These are phyloP conservation scores for Alisma plantagoaquatica DNA, from an alignment of 106 monocot species.

Conservation along the genomic window DNA sequence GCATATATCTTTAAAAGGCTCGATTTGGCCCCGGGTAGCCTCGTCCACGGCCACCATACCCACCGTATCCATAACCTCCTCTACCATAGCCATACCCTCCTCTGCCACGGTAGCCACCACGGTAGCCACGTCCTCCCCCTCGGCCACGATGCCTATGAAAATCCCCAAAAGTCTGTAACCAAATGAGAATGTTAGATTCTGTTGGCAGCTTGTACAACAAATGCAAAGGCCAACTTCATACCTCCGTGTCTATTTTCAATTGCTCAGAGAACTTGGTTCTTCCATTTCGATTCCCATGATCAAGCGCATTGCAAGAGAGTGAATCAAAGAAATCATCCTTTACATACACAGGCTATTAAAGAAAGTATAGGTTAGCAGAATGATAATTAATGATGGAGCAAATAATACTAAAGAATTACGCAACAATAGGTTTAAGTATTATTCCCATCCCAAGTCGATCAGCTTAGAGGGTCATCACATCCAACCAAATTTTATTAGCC, in stretches of 20 bases:
- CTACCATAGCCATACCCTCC: slow-evolving; percentile 46
- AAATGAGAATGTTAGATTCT: no score
- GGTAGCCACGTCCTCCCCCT: slow-evolving; percentile 52
- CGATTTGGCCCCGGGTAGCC: neutral
- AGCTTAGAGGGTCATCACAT: no score
- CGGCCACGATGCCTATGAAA: slow-evolving; percentile 36
- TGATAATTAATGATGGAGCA: no score
- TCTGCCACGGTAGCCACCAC: slow-evolving; percentile 34
- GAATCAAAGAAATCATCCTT: slow-evolving; percentile 94
- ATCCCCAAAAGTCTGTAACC: slow-evolving; percentile 48
- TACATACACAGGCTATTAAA: slow-evolving; percentile 52
- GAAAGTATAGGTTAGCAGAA: no score
- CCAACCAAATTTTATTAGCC: no score
- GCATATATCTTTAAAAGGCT: neutral
- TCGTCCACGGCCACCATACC: slow-evolving; percentile 26
- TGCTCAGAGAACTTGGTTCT: slow-evolving; percentile 71
- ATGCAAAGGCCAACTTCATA: no score
- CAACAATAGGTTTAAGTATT: no score
- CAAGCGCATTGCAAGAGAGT: slow-evolving; percentile 55
- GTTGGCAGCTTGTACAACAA: no score
- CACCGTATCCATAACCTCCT: slow-evolving; percentile 35
- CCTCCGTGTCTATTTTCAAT: slow-evolving; percentile 76
- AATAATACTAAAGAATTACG: no score
- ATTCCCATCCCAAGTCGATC: no score
- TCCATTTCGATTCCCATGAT: slow-evolving; percentile 37